A percentile compares a stretch with the other conserved stretches of the same genome.
These are phyloP conservation scores for Teratosphaeria epicoccoides DNA, from an alignment of 2,329 filamentous ascomycete genomes.

Conservation along the genomic window DNA sequence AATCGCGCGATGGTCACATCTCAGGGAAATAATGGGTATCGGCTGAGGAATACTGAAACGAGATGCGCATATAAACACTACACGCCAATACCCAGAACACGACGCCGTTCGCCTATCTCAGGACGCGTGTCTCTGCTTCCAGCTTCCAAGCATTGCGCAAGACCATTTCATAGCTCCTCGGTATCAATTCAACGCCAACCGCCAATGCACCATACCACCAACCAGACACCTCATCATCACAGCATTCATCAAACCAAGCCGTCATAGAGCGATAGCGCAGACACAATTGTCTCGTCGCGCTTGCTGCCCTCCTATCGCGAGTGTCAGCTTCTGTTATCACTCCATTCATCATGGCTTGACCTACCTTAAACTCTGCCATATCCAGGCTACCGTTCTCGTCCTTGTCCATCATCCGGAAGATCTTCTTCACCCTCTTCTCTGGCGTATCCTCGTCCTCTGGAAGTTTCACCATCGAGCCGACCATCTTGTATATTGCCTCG, in stretches of 20 bases:
- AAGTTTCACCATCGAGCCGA: conserved; percentile 97
- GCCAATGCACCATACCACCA: not conserved
- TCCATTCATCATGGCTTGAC: not conserved
- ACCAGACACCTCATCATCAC: not conserved
- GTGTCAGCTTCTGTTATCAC: conserved; percentile 6
- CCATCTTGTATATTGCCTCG: conserved; percentile 99
- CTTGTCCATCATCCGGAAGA: conserved; percentile 99
- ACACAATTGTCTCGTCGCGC: conserved; percentile 97
- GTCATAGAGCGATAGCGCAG: conserved; percentile 89
- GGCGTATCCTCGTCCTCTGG: conserved; percentile 98
- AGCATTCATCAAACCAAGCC: conserved; percentile 54
- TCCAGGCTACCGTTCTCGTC: conserved; percentile 96
- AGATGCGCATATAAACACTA: not conserved
- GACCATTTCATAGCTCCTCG: not conserved
- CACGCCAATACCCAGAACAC: not conserved
- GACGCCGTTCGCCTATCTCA: not conserved
- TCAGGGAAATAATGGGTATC: not conserved
- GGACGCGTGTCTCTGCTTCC: not conserved
- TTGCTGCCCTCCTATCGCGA: conserved; percentile 69
- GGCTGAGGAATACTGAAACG: not conserved
- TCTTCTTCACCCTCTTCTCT: conserved; percentile 95
- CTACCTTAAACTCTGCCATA: conserved; percentile 83
- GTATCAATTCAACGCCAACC: not conserved
- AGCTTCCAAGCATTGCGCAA: not conserved
- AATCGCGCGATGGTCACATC: not conserved